Base-by-base conservation (phyloP, 768 basidiomycete genomes). In the Holtermanniella nyarrowii region DNA sequence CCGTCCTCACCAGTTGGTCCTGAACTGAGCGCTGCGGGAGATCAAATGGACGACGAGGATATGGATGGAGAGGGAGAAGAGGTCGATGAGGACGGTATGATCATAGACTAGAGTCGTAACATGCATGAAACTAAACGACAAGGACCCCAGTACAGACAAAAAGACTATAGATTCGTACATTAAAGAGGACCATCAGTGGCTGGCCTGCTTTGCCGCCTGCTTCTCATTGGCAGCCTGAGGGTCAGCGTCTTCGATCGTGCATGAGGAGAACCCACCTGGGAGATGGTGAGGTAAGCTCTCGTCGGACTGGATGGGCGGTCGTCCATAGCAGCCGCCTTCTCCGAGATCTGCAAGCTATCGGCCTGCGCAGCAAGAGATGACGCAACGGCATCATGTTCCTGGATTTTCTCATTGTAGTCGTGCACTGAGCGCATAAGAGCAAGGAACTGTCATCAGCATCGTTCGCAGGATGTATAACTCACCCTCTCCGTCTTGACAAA, bases 401-500 rank as follows among this genome's bases (percentile, higher is more conserved):
- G 52, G 3, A 57, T 52, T 23, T 65, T 57, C 21, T 61, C 63
- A 14, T 59, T 53, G 43, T 53, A 53, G 25, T 67, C 67, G 37
- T 65, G 62, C 22, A 70, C 54, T 1, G 50, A 55, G n/a, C 62
- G 56, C 61, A 65, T 64, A 26, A 70, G 56, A 23, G 52, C 49
- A 14, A 70, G 49, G 62, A 69, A 72, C 65, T 68, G 25, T 22
- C n/a, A 40, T 13, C 24, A 21, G 41, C 14, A 3, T 42, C 11
- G 41, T 26, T 12, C 20, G 25, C 23, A 24, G 45, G 21, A 41
- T 23, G 31, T 45, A 40, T 40, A 43, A 56, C 63, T 59, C 27
- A 65, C 66, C 20, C 64, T 58, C 49, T 68, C 67, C 2, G 69
- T 72, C 55, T 72, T 72, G 57, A 62, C 66, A 49, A 72, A 70